These are phyloP conservation scores for Russula earlei DNA, from an alignment of 768 basidiomycete species.

Conservation along the genomic window DNA sequence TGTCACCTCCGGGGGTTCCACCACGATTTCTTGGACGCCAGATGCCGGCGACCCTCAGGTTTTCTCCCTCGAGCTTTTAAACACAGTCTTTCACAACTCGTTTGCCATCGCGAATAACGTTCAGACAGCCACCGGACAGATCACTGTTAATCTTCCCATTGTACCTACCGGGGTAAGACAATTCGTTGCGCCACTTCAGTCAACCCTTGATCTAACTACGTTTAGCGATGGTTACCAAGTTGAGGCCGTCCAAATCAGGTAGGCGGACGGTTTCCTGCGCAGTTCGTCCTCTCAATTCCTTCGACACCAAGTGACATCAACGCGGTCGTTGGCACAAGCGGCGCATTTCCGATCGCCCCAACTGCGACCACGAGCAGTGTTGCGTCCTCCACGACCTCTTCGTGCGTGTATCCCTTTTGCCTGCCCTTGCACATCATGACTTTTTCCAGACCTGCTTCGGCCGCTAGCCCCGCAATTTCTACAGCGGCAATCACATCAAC, in stretches of 20 bases:
- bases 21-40: background rate
- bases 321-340: background rate
- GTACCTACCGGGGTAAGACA: constrained; percentile 6
- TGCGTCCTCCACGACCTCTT: background rate
- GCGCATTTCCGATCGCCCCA: background rate
- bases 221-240: constrained; percentile 11
- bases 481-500: background rate
- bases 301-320: constrained; percentile 7
- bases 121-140: background rate
- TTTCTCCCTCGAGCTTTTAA: constrained; percentile 8
- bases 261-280: background rate
- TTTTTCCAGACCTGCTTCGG: constrained; percentile 5
- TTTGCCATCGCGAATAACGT: constrained; percentile 19
- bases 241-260: constrained; percentile 14
- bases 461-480: background rate
- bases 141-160: constrained; percentile 5
- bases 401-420: background rate
- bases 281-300: background rate
- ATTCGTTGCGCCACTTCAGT: background rate
- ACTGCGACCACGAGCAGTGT: constrained; percentile 4
- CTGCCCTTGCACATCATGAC: background rate
- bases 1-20: constrained; percentile 5
- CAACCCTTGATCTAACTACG: background rate
- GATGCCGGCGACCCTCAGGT: background rate
- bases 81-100: constrained; percentile 2